Conservation (phyloP, 768 basidiomycete genomes). For the Serendipita indica region DNA sequence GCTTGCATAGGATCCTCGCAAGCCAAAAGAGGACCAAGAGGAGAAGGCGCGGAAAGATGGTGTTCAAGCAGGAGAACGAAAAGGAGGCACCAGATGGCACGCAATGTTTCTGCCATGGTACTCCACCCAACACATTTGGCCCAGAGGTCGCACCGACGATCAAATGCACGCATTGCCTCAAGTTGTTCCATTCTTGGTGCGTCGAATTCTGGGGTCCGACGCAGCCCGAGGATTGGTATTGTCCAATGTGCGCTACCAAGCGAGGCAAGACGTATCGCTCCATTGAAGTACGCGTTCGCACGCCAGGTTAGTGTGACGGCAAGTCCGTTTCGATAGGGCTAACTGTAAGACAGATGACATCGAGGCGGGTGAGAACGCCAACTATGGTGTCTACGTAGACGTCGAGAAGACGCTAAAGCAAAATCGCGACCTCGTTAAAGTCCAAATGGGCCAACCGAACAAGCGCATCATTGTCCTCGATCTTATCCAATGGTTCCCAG, state of each 20-base stretch:
- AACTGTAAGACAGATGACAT: background rate
- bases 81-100: constrained; percentile 13
- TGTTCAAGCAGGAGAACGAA: constrained; percentile 11
- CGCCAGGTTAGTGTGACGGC: background rate
- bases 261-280: constrained; percentile 1
- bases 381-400: background rate
- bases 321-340: background rate
- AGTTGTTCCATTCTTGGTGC: background rate
- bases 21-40: constrained; percentile 25
- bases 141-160: background rate
- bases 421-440: constrained; percentile 4
- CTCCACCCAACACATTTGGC: background rate
- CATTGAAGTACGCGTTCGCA: background rate
- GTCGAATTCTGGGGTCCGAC: background rate
- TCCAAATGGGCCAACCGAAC: constrained; percentile 1
- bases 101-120: background rate
- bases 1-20: constrained; percentile 67
- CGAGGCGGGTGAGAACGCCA: too few species aligned
- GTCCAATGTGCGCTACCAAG: constrained; percentile 5
- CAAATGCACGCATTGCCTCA: background rate
- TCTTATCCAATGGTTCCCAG: background rate
- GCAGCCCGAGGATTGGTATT: background rate
- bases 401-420: background rate
- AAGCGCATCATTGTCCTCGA: background rate
- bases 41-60: constrained; percentile 12